Conservation (phyloP, 2,329 filamentous ascomycete genomes). For the Talaromyces sp. region DNA sequence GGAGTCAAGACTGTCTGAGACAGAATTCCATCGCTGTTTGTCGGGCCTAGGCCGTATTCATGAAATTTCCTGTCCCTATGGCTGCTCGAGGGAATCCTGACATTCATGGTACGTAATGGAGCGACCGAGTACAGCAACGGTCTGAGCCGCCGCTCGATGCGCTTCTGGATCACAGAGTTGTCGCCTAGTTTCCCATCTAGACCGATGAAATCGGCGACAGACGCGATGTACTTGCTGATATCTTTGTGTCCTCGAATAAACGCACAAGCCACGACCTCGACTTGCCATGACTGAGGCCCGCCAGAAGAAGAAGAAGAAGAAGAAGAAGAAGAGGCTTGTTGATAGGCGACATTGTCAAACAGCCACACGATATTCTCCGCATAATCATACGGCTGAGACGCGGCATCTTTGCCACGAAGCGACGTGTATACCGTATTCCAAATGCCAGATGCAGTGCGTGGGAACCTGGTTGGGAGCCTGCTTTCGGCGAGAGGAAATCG, state of each 20-base stretch:
- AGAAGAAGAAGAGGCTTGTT: slow-evolving; percentile 26
- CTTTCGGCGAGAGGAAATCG: not conserved
- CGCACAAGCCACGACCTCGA: slow-evolving; percentile 76
- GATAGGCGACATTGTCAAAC: slow-evolving; percentile 81
- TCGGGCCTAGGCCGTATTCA: slow-evolving; percentile 59
- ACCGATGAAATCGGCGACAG: slow-evolving; percentile 63
- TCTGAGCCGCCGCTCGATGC: slow-evolving; percentile 51
- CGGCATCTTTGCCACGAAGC: slow-evolving; percentile 47
- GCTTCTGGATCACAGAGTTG: slow-evolving; percentile 52
- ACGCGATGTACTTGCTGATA: slow-evolving; percentile 62
- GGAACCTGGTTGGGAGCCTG: not conserved
- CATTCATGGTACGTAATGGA: slow-evolving; percentile 60
- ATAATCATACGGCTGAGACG: slow-evolving; percentile 45
- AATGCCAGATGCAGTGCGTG: not conserved
- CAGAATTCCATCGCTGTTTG: slow-evolving; percentile 66
- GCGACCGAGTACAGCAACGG: slow-evolving; percentile 75
- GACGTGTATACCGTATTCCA: not conserved
- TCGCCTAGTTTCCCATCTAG: slow-evolving; percentile 51
- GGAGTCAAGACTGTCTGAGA: slow-evolving; percentile 51
- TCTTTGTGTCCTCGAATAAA: slow-evolving; percentile 67
- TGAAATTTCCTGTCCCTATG: slow-evolving; percentile 20
- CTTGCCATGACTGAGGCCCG: slow-evolving; percentile 57
- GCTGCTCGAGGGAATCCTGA: slow-evolving; percentile 43
- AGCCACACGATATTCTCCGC: slow-evolving; percentile 76
- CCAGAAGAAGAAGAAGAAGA: slow-evolving; percentile 17